A percentile compares a stretch with the other conserved stretches of the same genome.
Evolutionary conservation across 257 asterid genomes (phyloP).

Genomic region (Plantago ovata): DNA sequence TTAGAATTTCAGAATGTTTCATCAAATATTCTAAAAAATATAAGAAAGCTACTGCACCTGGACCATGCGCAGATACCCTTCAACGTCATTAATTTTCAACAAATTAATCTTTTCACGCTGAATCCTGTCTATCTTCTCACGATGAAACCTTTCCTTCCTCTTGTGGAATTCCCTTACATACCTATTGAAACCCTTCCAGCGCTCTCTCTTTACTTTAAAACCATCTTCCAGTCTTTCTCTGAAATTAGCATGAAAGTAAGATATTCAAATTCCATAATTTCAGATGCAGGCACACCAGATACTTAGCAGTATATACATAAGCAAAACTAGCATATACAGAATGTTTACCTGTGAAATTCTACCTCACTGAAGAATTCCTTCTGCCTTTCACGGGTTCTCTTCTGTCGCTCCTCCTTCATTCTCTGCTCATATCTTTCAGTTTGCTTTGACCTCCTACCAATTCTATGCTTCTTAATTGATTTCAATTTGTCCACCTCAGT

Average conservation of each 20-base stretch:
- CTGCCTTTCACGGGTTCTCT: slow-evolving; percentile 93
- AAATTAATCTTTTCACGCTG: slow-evolving; percentile 98
- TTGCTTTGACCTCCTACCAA: slow-evolving; percentile 97
- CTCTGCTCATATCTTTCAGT: slow-evolving; percentile 90
- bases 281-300: slow-evolving; percentile 16
- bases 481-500: slow-evolving; percentile 79
- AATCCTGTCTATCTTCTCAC: slow-evolving; percentile 97
- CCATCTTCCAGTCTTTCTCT: slow-evolving; percentile 96
- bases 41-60: slow-evolving; percentile 51
- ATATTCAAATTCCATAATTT: slow-evolving; percentile 8
- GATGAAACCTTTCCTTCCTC: slow-evolving; percentile 92
- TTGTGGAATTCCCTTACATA: slow-evolving; percentile 90
- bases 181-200: slow-evolving; percentile 88
- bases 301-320: slow-evolving; percentile 14
- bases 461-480: slow-evolving; percentile 84
- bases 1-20: slow-evolving; percentile 14
- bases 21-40: slow-evolving; percentile 10
- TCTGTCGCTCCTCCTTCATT: slow-evolving; percentile 98
- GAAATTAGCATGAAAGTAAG: slow-evolving; percentile 24
- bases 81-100: slow-evolving; percentile 93
- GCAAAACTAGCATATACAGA: slow-evolving; percentile 10
- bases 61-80: slow-evolving; percentile 99
- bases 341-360: slow-evolving; percentile 87
- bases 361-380: slow-evolving; percentile 93
- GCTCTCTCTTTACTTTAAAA: slow-evolving; percentile 88